Conservation (phyloP, 176 grass and related monocot species). For the Zea mays region Zm-B73-REFERENCE-NAM-5.0 NC_050103.1:142488501-142489000, state of each 20-base stretch:
- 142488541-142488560: background rate
- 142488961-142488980: background rate
- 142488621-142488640: constrained; percentile 65
- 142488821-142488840: too few species aligned
- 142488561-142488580: constrained; percentile 38
- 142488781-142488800: too few species aligned
- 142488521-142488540: background rate
- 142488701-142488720: constrained; percentile 12
- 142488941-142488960: background rate
- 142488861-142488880: too few species aligned
- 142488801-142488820: too few species aligned
- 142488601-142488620: constrained; percentile 39
- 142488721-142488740: background rate
- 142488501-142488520: background rate
- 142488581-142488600: constrained; percentile 23
- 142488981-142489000: constrained; percentile 4
- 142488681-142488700: constrained; percentile 41
- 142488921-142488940: background rate
- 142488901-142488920: background rate
- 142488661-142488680: constrained; percentile 74
- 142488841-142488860: too few species aligned
- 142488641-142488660: constrained; percentile 75
- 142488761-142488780: background rate
- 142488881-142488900: background rate
- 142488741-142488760: background rate